Conservation (phyloP, 2,329 filamentous ascomycete species). For the Chrysoporthe puriensis region DNA sequence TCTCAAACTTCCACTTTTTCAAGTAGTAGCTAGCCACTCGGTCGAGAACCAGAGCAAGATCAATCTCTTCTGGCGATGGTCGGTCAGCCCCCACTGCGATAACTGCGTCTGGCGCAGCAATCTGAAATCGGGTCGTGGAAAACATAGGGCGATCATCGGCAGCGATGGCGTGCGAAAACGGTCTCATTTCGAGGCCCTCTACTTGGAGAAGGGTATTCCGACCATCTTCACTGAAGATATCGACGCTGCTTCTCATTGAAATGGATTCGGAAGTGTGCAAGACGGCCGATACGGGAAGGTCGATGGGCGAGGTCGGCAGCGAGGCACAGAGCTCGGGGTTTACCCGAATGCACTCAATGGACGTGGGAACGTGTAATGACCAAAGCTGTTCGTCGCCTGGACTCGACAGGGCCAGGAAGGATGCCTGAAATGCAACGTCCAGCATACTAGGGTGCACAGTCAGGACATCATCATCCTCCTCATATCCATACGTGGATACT, state of each 20-base stretch:
- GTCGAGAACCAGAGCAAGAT: background rate
- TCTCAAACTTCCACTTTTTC: background rate
- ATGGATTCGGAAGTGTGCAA: background rate
- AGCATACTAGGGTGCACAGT: slow-evolving; percentile 8
- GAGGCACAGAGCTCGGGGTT: slow-evolving; percentile 9
- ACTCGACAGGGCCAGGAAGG: background rate
- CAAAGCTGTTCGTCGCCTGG: slow-evolving; percentile 6
- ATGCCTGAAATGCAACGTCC: slow-evolving; percentile 5
- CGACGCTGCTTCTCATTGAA: background rate
- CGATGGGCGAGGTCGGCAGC: background rate
- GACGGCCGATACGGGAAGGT: background rate
- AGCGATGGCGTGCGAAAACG: background rate
- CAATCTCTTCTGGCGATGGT: background rate
- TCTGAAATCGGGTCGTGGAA: background rate
- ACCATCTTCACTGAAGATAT: background rate
- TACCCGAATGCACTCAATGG: background rate
- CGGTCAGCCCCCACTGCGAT: background rate
- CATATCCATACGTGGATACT: background rate
- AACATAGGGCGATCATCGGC: background rate
- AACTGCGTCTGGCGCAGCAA: background rate
- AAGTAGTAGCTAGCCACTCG: background rate
- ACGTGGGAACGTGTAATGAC: background rate
- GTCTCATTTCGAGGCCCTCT: background rate
- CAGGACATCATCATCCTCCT: background rate
- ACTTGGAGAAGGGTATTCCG: background rate